Evolutionary conservation across 345 rosid species (phyloP).

Genomic region (Salix exigua): DNA sequence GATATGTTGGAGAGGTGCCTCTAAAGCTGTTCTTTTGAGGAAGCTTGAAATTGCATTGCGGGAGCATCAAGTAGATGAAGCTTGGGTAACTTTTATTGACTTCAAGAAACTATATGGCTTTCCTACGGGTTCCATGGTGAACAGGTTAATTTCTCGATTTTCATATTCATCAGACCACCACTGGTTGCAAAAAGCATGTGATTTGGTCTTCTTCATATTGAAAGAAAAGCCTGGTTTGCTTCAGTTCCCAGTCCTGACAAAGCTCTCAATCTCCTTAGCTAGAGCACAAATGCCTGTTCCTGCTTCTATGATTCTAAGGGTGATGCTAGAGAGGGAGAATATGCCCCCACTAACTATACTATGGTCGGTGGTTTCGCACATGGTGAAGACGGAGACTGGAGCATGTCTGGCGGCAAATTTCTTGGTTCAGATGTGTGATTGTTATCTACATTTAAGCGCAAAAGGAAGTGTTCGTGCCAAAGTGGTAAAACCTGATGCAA

Average conservation of each 20-base stretch:
- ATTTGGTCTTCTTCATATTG: constrained; percentile 38
- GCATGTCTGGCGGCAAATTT: constrained; percentile 61
- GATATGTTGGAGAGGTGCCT: constrained; percentile 51
- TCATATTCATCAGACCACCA: constrained; percentile 56
- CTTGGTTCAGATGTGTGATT: constrained; percentile 59
- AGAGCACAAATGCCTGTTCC: constrained; percentile 65
- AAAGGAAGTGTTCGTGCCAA: constrained; percentile 22
- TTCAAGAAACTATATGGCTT: constrained; percentile 57
- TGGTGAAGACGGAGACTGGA: constrained; percentile 76
- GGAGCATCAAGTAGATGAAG: constrained; percentile 43
- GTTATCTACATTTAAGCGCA: constrained; percentile 13
- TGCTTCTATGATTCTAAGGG: constrained; percentile 48
- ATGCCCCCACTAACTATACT: constrained; percentile 35
- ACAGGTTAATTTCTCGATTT: constrained; percentile 48
- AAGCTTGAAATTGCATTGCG: constrained; percentile 61
- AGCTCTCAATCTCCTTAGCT: constrained; percentile 56
- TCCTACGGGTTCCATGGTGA: constrained; percentile 36
- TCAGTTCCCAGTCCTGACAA: constrained; percentile 38
- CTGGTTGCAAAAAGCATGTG: constrained; percentile 56
- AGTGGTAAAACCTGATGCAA: constrained; percentile 54
- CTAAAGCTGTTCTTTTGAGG: constrained; percentile 40
- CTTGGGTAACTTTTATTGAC: constrained; percentile 65
- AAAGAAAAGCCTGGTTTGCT: constrained; percentile 43
- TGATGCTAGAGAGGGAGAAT: constrained; percentile 47
- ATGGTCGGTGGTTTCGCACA: constrained; percentile 50